Conservation (phyloP, 805 yeast genomes). For the Starmerella vaccinii region DNA sequence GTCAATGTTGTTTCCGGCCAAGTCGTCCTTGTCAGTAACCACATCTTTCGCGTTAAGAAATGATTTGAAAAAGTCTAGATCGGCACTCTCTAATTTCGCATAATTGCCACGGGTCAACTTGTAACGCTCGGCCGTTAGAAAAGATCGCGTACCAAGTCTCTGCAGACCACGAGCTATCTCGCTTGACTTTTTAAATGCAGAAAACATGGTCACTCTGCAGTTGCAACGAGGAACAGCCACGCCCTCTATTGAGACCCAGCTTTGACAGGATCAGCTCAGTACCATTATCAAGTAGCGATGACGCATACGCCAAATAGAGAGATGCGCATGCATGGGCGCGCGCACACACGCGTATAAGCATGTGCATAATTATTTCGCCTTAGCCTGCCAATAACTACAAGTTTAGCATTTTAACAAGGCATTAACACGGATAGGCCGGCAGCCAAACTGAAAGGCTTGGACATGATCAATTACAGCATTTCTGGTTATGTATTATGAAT, state of each 20-base stretch:
- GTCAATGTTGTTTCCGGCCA: conserved; percentile 69
- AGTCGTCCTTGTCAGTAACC: conserved; percentile 50
- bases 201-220: neutral
- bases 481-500: no score
- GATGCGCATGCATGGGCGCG: no score
- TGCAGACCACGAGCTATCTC: neutral
- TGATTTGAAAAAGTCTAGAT: conserved; percentile 49
- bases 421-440: no score
- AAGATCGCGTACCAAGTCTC: neutral
- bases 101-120: conserved; percentile 41
- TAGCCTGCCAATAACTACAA: no score
- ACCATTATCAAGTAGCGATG: no score
- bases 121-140: conserved; percentile 60
- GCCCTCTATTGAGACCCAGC: neutral
- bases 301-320: no score
- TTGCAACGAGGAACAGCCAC: neutral
- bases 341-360: no score
- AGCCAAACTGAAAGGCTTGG: no score
- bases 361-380: no score
- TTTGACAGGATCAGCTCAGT: no score
- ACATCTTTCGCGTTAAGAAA: conserved; percentile 36
- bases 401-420: no score
- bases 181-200: neutral
- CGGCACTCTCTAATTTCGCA: conserved; percentile 45
- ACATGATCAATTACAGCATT: no score